phyloP scores from a whole-genome alignment of 2,329 filamentous ascomycete genomes.

The Leptographium radiaticola region DNA sequence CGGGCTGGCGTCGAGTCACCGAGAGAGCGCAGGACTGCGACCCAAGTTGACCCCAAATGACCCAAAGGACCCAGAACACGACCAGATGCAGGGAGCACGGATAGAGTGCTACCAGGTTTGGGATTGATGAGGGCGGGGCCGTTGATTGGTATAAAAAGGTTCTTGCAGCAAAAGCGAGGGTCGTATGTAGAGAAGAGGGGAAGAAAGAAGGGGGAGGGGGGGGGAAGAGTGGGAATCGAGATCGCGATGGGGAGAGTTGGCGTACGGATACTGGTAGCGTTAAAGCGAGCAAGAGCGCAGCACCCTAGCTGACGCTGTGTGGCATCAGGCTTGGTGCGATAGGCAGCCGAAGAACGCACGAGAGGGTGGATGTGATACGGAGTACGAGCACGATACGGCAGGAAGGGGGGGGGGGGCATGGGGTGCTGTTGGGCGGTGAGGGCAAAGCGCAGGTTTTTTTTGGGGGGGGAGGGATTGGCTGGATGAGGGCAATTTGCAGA shows the following conservation, averaged over 20 bases:
- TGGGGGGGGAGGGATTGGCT: not conserved
- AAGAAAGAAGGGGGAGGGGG: not conserved
- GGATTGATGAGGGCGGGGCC: slow-evolving; percentile 7
- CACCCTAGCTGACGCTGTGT: not conserved
- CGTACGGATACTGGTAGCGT: not conserved
- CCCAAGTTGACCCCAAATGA: not conserved
- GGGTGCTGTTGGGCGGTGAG: not conserved
- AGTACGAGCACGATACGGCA: not conserved
- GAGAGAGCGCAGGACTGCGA: no score
- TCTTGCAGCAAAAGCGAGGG: no score
- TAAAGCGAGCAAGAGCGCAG: not conserved
- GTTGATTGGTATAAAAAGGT: slow-evolving; percentile 4
- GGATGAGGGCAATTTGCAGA: not conserved
- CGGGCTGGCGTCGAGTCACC: no score
- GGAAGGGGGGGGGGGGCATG: not conserved
- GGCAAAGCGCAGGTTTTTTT: not conserved
- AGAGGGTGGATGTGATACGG: not conserved
- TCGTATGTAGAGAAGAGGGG: not conserved
- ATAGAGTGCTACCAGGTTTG: slow-evolving; percentile 4
- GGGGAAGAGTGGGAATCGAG: not conserved
- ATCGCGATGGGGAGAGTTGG: not conserved
- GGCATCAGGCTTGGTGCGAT: not conserved
- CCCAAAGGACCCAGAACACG: not conserved
- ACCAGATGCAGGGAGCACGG: slow-evolving; percentile 7
- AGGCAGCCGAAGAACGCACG: not conserved